Conservation (phyloP, 306 rosid species). For the Astragalus membranaceus region DNA sequence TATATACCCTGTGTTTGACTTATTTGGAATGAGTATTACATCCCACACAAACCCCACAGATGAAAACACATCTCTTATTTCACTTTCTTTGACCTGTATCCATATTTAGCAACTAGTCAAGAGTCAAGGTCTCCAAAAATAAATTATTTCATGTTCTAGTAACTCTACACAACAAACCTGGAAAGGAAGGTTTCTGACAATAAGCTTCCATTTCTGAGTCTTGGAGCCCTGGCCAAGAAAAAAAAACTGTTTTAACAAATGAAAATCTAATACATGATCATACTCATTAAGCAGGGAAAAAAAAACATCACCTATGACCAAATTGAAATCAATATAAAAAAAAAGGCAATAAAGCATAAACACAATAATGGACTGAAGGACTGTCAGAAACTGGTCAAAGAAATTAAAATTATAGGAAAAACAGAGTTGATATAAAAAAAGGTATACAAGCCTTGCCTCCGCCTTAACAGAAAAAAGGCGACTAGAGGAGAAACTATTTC, state of each 20-base stretch:
- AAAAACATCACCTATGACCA: background rate
- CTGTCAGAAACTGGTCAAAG: background rate
- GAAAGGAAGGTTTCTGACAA: conserved; percentile 88
- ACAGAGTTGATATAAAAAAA: background rate
- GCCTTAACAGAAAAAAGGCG: background rate
- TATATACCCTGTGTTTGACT: conserved; percentile 66
- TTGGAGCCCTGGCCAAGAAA: conserved; percentile 72
- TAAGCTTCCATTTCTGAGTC: conserved; percentile 94
- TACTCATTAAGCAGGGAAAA: background rate
- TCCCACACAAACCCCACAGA: conserved; percentile 93
- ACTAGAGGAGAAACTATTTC: too few species aligned
- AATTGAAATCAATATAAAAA: conserved; percentile 13
- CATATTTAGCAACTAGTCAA: conserved; percentile 30
- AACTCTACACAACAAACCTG: conserved; percentile 44
- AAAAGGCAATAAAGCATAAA: background rate
- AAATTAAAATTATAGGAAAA: background rate
- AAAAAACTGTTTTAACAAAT: conserved; percentile 21
- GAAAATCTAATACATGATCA: conserved; percentile 9
- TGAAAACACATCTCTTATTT: conserved; percentile 56
- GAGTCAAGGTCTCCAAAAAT: conserved; percentile 15
- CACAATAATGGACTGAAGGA: too few species aligned
- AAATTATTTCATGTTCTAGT: background rate
- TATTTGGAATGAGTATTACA: conserved; percentile 64
- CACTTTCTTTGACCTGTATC: conserved; percentile 63
- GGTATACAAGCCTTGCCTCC: background rate